Conservation (phyloP, 1,284 basidiomycete species). For the Trichosporon sp. region DNA sequence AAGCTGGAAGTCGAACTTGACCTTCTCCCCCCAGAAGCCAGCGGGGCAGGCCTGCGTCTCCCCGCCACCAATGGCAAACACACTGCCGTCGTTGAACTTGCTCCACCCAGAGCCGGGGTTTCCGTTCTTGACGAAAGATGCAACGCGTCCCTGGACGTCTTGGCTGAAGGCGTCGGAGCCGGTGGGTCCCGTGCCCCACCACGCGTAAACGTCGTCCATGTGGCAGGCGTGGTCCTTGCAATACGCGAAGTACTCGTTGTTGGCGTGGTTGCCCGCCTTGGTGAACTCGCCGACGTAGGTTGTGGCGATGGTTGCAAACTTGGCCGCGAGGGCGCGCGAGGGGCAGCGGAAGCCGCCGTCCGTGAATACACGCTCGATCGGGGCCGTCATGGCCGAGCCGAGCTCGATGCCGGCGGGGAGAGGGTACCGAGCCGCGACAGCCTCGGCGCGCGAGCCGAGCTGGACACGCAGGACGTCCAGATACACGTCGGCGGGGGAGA, state of each 20-base stretch:
- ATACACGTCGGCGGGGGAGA: conserved; percentile 64
- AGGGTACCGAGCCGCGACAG: conserved; percentile 36
- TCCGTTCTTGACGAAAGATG: conserved; percentile 41
- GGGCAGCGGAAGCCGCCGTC: conserved; percentile 64
- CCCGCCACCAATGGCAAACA: conserved; percentile 35
- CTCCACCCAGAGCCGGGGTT: conserved; percentile 30
- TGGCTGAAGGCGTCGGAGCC: conserved; percentile 12
- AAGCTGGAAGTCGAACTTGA: conserved; percentile 47
- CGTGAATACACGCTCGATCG: conserved; percentile 65
- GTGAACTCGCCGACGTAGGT: conserved; percentile 72
- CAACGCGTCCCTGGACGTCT: conserved; percentile 34
- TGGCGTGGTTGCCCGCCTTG: conserved; percentile 69
- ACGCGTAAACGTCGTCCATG: conserved; percentile 50
- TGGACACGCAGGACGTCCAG: conserved; percentile 44
- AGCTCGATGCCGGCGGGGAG: conserved; percentile 51
- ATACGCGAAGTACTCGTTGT: conserved; percentile 57
- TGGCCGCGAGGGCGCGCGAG: conserved; percentile 67
- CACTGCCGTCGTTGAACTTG: background rate
- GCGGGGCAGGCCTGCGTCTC: conserved; percentile 34
- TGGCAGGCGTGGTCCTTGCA: conserved; percentile 48
- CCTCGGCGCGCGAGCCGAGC: background rate
- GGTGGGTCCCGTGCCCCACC: conserved; percentile 37
- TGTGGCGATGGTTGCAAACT: conserved; percentile 66
- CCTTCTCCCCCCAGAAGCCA: conserved; percentile 41
- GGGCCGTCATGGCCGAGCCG: background rate